Percentiles rank a stretch among this genome's conserved stretches.
Conservation (phyloP, 768 basidiomycete species). For the Mycena maculata region DNA sequence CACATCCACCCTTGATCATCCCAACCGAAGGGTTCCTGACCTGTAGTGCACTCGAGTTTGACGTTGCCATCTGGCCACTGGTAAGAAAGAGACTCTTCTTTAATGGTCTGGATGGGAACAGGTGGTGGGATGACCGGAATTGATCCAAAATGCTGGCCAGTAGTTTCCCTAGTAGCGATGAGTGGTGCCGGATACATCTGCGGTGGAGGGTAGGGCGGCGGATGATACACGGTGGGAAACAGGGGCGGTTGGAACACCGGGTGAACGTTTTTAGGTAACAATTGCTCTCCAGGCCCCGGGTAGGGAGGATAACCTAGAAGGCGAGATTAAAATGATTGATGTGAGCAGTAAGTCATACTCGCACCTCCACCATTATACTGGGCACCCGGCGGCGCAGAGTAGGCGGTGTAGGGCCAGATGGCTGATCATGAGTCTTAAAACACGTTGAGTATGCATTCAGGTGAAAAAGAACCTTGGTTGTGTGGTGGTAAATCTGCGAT, state of each 20-base stretch:
- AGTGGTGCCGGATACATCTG: background rate
- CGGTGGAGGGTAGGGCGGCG: constrained; percentile 8
- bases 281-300: no score
- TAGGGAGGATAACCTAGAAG: background rate
- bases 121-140: background rate
- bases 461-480: background rate
- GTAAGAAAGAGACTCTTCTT: background rate
- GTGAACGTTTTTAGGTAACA: background rate
- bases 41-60: constrained; percentile 6
- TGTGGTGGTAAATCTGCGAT: background rate
- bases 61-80: constrained; percentile 11
- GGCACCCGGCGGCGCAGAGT: background rate
- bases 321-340: background rate
- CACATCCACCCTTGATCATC: constrained; percentile 15
- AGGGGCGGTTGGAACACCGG: background rate
- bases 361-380: background rate
- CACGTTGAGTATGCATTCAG: background rate
- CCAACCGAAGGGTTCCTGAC: constrained; percentile 4
- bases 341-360: background rate
- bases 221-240: background rate
- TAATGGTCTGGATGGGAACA: no score
- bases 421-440: no score
- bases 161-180: background rate
- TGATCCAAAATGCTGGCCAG: background rate
- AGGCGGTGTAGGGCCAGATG: background rate